Percentiles rank a stretch among this genome's conserved stretches.
Evolutionary conservation across 495 filamentous ascomycete genomes (phyloP).

Genomic region (Clohesyomyces aquaticus): DNA sequence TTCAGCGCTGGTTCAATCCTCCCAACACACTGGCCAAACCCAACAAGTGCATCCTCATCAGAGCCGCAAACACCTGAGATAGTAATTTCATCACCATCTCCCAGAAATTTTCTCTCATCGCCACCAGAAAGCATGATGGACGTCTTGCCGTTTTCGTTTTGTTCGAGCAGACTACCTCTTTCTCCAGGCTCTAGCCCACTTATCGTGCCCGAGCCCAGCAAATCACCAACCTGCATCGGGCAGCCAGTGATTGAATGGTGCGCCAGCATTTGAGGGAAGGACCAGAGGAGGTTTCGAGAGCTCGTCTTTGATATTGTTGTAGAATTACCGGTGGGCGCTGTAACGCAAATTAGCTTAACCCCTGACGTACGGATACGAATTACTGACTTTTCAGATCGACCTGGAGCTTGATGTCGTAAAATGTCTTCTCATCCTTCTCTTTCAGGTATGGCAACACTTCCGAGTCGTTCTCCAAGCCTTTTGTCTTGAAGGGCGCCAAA

Average conservation of each 20-base stretch:
- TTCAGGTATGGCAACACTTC: slow-evolving; percentile 70
- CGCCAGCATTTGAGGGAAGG: slow-evolving; percentile 91
- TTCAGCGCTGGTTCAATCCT: slow-evolving; percentile 46
- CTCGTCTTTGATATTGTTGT: slow-evolving; percentile 68
- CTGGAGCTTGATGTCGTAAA: slow-evolving; percentile 75
- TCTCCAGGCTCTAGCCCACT: slow-evolving; percentile 66
- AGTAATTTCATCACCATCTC: slow-evolving; percentile 81
- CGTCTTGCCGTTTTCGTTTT: slow-evolving; percentile 69
- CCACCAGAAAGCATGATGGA: slow-evolving; percentile 68
- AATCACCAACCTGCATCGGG: slow-evolving; percentile 76
- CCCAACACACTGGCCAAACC: slow-evolving; percentile 51
- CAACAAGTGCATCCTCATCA: slow-evolving; percentile 49
- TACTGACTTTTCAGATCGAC: slow-evolving; percentile 70
- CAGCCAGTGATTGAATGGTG: slow-evolving; percentile 90
- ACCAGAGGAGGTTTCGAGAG: slow-evolving; percentile 78
- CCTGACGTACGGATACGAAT: neutral
- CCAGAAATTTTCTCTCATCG: slow-evolving; percentile 73
- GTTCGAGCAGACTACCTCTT: slow-evolving; percentile 79
- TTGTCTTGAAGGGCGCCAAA: slow-evolving; percentile 68
- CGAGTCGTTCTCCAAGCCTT: slow-evolving; percentile 66
- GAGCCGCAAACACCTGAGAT: slow-evolving; percentile 69
- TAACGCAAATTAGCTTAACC: neutral
- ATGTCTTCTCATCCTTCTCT: slow-evolving; percentile 63
- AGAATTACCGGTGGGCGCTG: slow-evolving; percentile 61
- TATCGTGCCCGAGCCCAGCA: slow-evolving; percentile 90